Evolutionary conservation across 2,329 filamentous ascomycete genomes (phyloP).

Genomic region (Dendrostoma leiphaemia): DNA sequence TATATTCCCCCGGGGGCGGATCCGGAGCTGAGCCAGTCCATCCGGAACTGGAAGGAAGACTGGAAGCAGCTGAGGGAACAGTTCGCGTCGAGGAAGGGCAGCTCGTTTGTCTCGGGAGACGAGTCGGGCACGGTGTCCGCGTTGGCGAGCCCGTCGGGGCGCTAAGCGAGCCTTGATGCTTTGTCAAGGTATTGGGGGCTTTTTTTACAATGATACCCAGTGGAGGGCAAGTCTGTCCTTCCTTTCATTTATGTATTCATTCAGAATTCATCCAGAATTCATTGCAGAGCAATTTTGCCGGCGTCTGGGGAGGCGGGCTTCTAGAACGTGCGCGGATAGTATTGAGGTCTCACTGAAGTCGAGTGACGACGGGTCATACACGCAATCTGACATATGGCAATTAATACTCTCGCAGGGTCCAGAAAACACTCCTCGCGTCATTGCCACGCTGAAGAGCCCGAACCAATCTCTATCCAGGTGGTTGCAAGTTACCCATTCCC

Average conservation of each 20-base stretch:
- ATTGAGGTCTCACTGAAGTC: not conserved
- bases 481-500: not conserved
- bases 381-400: not conserved
- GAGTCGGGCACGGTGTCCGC: conserved; percentile 4
- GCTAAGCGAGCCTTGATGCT: not conserved
- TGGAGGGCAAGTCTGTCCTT: not conserved
- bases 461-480: not conserved
- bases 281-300: not conserved
- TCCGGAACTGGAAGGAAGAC: conserved; percentile 60
- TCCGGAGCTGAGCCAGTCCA: conserved; percentile 56
- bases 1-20: conserved; percentile 49
- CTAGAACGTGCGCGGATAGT: not conserved
- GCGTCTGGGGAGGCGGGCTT: not conserved
- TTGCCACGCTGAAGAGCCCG: not conserved
- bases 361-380: not conserved
- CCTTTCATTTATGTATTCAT: not conserved
- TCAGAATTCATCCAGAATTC: not conserved
- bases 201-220: not conserved
- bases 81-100: conserved; percentile 11
- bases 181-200: not conserved
- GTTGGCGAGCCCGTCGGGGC: conserved; percentile 4
- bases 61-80: conserved; percentile 43
- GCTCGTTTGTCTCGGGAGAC: conserved; percentile 2
- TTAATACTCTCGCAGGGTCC: not conserved
- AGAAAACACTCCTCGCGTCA: not conserved